These are phyloP conservation scores for Fomitopsis palustris DNA, from an alignment of 1,284 basidiomycete species.

Conservation along the genomic window DNA sequence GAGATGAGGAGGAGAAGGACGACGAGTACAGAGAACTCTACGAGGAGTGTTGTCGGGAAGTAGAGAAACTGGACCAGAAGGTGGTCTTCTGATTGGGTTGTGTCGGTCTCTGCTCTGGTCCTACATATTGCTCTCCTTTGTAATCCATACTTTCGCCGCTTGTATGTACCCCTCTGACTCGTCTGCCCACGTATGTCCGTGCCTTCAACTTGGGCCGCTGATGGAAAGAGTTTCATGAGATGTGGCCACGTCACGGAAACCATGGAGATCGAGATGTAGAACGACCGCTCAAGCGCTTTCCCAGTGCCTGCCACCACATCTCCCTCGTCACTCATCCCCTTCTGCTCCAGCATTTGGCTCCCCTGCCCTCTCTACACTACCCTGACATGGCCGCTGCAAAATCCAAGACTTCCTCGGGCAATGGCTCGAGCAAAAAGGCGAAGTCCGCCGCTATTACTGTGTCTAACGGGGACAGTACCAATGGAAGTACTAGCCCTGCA, in stretches of 20 bases:
- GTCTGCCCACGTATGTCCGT: background rate
- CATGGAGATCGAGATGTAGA: conserved; percentile 13
- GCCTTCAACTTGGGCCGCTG: background rate
- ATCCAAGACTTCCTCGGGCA: conserved; percentile 45
- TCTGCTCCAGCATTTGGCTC: conserved; percentile 17
- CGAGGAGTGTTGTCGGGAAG: conserved; percentile 82
- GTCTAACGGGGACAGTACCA: conserved; percentile 26
- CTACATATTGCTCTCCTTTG: conserved; percentile 4
- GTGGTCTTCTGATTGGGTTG: conserved; percentile 51
- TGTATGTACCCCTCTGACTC: conserved; percentile 11
- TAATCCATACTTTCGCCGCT: conserved; percentile 1
- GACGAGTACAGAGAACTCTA: conserved; percentile 85
- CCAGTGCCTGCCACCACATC: conserved; percentile 26
- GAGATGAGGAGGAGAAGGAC: conserved; percentile 61
- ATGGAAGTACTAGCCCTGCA: conserved; percentile 28
- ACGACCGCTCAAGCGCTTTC: conserved; percentile 14
- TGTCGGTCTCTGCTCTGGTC: conserved; percentile 5
- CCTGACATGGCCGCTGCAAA: conserved; percentile 45
- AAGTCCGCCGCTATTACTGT: conserved; percentile 26
- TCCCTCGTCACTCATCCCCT: conserved; percentile 19
- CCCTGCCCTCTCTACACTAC: conserved; percentile 3
- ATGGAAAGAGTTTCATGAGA: background rate
- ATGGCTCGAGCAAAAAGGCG: conserved; percentile 39
- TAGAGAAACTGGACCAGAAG: conserved; percentile 74
- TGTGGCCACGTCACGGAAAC: conserved; percentile 26